phyloP scores from a whole-genome alignment of 768 basidiomycete genomes.

The Mycena haematopus region DNA sequence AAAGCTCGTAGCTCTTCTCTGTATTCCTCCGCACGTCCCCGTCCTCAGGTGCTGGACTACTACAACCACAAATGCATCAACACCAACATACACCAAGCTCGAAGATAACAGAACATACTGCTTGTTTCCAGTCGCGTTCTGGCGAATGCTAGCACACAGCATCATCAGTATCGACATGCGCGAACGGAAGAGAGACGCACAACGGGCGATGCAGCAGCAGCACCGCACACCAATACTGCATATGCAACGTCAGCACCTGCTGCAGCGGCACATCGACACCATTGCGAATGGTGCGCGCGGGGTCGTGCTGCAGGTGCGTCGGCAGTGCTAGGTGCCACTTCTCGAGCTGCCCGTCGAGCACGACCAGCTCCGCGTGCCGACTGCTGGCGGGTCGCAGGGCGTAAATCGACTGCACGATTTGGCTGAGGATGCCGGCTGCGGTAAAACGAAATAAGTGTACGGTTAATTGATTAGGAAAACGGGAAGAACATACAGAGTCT shows the following conservation, averaged over 20 bases:
- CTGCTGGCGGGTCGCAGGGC: conserved; percentile 62
- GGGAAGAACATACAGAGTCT: conserved; percentile 60
- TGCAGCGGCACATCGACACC: conserved; percentile 51
- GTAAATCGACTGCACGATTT: conserved; percentile 75
- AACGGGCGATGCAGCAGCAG: conserved; percentile 80
- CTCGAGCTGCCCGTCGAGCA: conserved; percentile 67
- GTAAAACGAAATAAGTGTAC: conserved; percentile 19
- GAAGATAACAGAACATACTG: conserved; percentile 38
- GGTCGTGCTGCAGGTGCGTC: conserved; percentile 69
- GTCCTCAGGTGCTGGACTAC: conserved; percentile 53
- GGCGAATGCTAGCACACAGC: conserved; percentile 46
- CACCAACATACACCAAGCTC: not conserved
- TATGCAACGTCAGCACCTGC: conserved; percentile 75
- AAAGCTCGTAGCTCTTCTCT: conserved; percentile 74
- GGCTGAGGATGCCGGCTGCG: conserved; percentile 70
- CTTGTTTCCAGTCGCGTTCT: conserved; percentile 43
- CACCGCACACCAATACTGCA: conserved; percentile 87
- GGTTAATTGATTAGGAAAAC: conserved; percentile 8
- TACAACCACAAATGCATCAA: conserved; percentile 12
- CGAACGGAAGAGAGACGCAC: conserved; percentile 49
- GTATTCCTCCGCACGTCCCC: conserved; percentile 58
- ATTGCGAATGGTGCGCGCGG: conserved; percentile 32
- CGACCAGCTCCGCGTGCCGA: conserved; percentile 62
- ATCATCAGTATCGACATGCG: conserved; percentile 13
- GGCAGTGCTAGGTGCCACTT: conserved; percentile 80